Base-by-base conservation (phyloP, 257 asterid genomes). In the Lantana camara region DNA sequence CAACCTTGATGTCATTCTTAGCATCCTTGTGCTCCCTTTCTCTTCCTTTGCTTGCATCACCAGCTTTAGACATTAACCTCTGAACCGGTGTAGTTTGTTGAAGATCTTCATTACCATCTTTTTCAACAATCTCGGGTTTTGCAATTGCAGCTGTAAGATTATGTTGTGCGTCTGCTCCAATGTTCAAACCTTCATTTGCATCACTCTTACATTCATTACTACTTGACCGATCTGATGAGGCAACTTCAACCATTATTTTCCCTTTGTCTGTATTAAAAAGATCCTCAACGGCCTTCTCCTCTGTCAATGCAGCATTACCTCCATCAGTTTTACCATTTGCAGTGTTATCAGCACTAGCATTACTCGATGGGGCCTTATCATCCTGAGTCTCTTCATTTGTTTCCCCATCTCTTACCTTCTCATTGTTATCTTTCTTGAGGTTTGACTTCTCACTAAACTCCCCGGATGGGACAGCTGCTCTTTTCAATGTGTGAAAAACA, bases 71-170 rank as follows among this genome's bases (percentile, higher is more conserved):
- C 22, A 40, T 29, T 11, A 46, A 17, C 9, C 67, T 67, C 38
- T 40, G 42, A 57, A 45, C 51, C 54, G 57, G 38, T 38, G 44
- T 56, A 58, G 57, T 29, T 37, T 42, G 67, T 4, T 61, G 71
- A 48, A 67, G 65, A 71, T 23, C 57, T 60, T 65, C 74, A 58
- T 21, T 44, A 34, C 47, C 60, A 57, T 15, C 41, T 50, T 58
- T 56, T 67, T 71, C 84, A n/a, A 54, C 42, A 42, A 53, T 22
- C 45, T 61, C 76, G n/a, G n/a, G n/a, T 55, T 67, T 63, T 0
- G 32, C 57, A 44, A 19, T 35, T 13, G 49, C 50, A 17, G 56
- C 44, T 17, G 62, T 41, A 6, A 34, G 37, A 44, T 60, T 69
- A 54, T 55, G 73, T 68, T 64, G 73, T 27, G 51, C 19, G 57